Evolutionary conservation across 2,329 filamentous ascomycete genomes (phyloP).

Genomic region (Emmonsiellopsis sp.): DNA sequence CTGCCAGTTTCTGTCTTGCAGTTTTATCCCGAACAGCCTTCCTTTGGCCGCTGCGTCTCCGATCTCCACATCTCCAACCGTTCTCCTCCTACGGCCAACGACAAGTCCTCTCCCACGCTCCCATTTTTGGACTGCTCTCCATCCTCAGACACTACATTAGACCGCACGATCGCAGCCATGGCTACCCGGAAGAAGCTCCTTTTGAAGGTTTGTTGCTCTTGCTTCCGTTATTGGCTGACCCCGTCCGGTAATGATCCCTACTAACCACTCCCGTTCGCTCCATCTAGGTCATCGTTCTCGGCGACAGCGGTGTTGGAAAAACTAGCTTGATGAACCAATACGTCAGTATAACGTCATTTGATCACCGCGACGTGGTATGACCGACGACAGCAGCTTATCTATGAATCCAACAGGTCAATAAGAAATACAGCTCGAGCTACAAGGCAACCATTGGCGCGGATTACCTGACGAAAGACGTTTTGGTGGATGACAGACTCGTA

Average conservation of each 20-base stretch:
- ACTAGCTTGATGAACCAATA: constrained; percentile 99
- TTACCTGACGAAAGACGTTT: constrained; percentile 94
- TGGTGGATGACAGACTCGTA: constrained; percentile 93
- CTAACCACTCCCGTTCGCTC: constrained; percentile 10
- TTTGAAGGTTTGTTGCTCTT: constrained; percentile 57
- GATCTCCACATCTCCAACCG: too few relatives aligned
- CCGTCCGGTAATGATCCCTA: background rate
- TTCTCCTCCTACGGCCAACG: too few relatives aligned
- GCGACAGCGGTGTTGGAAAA: constrained; percentile 97
- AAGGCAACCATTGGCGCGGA: constrained; percentile 98
- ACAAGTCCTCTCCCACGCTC: too few relatives aligned
- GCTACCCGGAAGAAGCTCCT: constrained; percentile 82
- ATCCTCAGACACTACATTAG: background rate
- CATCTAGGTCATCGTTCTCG: constrained; percentile 87
- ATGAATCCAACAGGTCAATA: constrained; percentile 71
- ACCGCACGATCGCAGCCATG: constrained; percentile 41
- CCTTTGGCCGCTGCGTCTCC: too few relatives aligned
- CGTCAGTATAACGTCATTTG: constrained; percentile 53
- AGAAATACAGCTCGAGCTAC: constrained; percentile 99
- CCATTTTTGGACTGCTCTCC: background rate
- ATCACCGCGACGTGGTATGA: background rate
- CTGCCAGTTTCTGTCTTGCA: too few relatives aligned
- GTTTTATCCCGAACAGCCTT: too few relatives aligned
- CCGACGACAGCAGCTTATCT: background rate
- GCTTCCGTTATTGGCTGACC: constrained; percentile 8